Evolutionary conservation across 2,329 filamentous ascomycete genomes (phyloP), one percentile per base, ranked within the genome.

Genomic region (Aspergillus proliferans): DNA sequence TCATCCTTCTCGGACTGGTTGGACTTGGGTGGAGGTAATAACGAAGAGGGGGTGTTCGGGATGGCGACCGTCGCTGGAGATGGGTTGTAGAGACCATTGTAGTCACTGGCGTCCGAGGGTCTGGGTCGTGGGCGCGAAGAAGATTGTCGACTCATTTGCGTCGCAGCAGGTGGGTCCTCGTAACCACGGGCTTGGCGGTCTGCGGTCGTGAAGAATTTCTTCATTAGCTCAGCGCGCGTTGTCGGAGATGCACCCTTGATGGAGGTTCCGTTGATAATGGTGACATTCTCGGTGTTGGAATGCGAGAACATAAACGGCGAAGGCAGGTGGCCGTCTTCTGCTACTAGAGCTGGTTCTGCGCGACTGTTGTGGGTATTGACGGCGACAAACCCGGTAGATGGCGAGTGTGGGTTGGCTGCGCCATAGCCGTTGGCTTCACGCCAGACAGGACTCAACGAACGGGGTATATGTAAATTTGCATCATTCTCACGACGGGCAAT

Each of bases 141-240:
- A 19, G 58, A 52, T 33, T 62, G 58, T 19, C 63, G 60, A 24
- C 60, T 60, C 24, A 49, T 48, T 8, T 66, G 58, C 38, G 18
- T 12, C 10, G 15, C 19, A 19, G 38, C 54, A 19, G 60, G 38
- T 6, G 54, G 43, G 38, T 66, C 65, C 18, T 70, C 67, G 38
- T 61, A 63, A 49, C 71, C 67, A 22, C 74, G 70, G 21, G 66
- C 63, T 40, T 70, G 68, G n/a, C 76, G 77, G 47, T 84, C 80
- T 45, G 75, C 77, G 8, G 80, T 72, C 0, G 80, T 82, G 56
- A 82, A 78, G 54, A 85, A 84, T 54, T 83, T 83, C 56, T 78
- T 79, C 62, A 84, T 73, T 45, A 84, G 66, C 48, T 84, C 82
- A n/a, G 75, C 73, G 19, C 79, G 76, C 3, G 80, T 80, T 4